phyloP scores from a whole-genome alignment of 2,329 filamentous ascomycete genomes.

The Onygenales sp. region DNA sequence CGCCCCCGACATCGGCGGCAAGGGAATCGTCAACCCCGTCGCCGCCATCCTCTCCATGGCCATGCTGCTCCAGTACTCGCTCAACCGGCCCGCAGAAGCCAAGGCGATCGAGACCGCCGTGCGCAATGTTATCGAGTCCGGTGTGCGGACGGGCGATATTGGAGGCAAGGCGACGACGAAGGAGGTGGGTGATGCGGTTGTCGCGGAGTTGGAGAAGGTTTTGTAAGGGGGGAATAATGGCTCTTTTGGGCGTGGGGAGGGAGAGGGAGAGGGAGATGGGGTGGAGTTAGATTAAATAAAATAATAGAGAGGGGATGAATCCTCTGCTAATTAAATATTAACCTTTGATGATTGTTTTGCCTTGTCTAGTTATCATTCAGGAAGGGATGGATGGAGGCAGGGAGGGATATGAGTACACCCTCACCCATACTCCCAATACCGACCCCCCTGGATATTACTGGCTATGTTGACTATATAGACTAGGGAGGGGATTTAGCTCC shows the following conservation, averaged over 20 bases:
- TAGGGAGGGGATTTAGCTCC: too few species aligned
- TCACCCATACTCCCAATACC: too few species aligned
- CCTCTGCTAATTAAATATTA: slow-evolving; percentile 2
- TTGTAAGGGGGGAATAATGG: slow-evolving; percentile 27
- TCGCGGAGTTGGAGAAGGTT: slow-evolving; percentile 61
- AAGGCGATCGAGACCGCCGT: slow-evolving; percentile 74
- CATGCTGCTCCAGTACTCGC: slow-evolving; percentile 94
- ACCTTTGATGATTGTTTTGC: background rate
- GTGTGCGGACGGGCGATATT: slow-evolving; percentile 73
- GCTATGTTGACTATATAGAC: too few species aligned
- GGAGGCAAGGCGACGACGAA: slow-evolving; percentile 64
- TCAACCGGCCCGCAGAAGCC: slow-evolving; percentile 68
- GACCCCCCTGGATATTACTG: too few species aligned
- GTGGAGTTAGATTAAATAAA: background rate
- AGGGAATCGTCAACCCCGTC: slow-evolving; percentile 85
- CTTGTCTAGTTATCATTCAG: too few species aligned
- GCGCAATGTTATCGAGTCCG: slow-evolving; percentile 65
- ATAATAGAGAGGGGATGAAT: background rate
- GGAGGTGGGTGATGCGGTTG: slow-evolving; percentile 76
- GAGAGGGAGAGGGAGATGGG: background rate
- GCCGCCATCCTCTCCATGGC: slow-evolving; percentile 85
- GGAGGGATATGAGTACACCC: too few species aligned
- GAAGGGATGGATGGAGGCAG: too few species aligned
- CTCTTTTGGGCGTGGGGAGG: too few species aligned
- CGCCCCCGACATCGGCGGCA: slow-evolving; percentile 85